Evolutionary conservation across 169 alveolate species (phyloP).

Genomic region (Plasmodium ovale): DNA sequence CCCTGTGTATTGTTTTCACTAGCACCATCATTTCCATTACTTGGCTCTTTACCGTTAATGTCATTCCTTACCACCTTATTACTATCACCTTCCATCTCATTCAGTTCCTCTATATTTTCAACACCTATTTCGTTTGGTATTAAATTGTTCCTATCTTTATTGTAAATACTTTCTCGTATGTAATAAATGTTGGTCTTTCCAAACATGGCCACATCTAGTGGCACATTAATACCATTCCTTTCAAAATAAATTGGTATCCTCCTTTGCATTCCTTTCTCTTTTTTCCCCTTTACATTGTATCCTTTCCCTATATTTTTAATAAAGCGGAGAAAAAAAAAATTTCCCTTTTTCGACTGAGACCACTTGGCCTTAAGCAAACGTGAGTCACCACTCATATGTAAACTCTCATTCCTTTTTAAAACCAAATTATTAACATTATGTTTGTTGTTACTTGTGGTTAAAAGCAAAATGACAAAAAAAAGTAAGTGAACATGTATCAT

Average conservation of each 20-base stretch:
- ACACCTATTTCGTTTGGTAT: conserved; percentile 40
- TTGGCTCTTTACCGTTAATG: no score
- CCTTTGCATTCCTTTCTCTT: neutral
- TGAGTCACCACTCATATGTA: no score
- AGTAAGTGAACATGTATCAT: neutral
- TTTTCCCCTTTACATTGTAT: neutral
- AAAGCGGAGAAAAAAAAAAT: neutral
- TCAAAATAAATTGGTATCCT: conserved; percentile 65
- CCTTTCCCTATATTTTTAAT: neutral
- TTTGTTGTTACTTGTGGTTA: neutral
- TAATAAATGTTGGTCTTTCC: conserved; percentile 62
- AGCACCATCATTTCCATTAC: neutral
- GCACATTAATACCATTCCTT: conserved; percentile 65
- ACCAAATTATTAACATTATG: neutral
- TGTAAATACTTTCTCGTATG: conserved; percentile 55
- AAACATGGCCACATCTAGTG: conserved; percentile 73
- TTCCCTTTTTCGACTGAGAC: neutral
- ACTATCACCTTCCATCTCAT: neutral
- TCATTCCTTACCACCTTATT: neutral
- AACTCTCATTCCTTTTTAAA: neutral
- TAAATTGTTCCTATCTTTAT: conserved; percentile 42
- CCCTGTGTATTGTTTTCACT: neutral
- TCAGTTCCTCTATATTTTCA: conserved; percentile 39
- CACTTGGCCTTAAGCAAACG: no score
- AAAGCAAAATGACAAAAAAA: neutral